A percentile compares a stretch with the other conserved stretches of the same genome.
Evolutionary conservation across 768 basidiomycete species (phyloP).

Genomic region (Tulasnella sp.): DNA sequence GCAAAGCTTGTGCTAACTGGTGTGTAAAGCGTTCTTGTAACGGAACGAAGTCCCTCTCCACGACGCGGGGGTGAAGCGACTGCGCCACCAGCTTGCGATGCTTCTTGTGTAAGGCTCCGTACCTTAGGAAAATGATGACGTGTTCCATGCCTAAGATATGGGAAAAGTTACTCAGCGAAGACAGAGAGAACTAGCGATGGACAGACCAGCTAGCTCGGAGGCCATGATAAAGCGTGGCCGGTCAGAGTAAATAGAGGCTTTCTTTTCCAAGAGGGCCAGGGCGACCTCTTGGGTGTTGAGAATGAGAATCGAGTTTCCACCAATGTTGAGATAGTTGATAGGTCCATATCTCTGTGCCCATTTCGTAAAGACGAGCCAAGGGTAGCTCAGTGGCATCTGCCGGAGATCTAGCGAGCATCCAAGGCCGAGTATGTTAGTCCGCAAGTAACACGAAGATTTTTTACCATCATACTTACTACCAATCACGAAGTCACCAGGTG

Average conservation of each 20-base stretch:
- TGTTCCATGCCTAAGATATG: slow-evolving; percentile 1
- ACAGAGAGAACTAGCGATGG: background rate
- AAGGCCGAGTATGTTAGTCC: background rate
- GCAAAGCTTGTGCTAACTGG: background rate
- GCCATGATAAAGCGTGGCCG: slow-evolving; percentile 21
- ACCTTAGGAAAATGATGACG: background rate
- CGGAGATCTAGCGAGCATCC: background rate
- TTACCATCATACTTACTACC: background rate
- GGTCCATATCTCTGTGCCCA: slow-evolving; percentile 13
- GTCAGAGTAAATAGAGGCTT: slow-evolving; percentile 26
- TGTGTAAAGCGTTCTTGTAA: background rate
- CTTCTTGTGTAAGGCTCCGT: background rate
- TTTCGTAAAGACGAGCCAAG: slow-evolving; percentile 4
- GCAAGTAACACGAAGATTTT: background rate
- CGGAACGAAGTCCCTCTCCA: background rate
- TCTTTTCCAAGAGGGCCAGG: slow-evolving; percentile 24
- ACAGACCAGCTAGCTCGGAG: background rate
- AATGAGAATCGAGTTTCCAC: background rate
- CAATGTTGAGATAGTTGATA: slow-evolving; percentile 10
- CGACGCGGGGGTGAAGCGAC: background rate
- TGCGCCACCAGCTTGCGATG: slow-evolving; percentile 1
- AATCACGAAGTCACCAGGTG: background rate
- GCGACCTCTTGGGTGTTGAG: slow-evolving; percentile 25
- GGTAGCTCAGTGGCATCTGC: background rate
- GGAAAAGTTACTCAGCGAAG: background rate